phyloP scores from a whole-genome alignment of 2,329 filamentous ascomycete species.

The Nemania bipapillata region DNA sequence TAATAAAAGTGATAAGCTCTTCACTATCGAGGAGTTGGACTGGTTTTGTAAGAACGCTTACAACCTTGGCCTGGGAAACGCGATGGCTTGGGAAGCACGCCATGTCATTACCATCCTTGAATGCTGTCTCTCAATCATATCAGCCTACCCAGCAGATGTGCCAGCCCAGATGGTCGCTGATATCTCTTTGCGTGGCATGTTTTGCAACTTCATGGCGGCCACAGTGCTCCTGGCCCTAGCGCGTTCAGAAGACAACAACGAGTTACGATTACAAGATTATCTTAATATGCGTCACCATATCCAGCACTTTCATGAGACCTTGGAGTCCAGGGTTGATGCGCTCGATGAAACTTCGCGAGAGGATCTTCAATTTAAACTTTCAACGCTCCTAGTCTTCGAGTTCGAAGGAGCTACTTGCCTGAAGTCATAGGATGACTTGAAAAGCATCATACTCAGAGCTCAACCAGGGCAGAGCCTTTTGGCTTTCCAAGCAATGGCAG shows the following conservation, averaged over 20 bases:
- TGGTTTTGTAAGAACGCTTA: constrained; percentile 89
- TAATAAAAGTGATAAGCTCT: constrained; percentile 60
- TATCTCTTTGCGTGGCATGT: constrained; percentile 68
- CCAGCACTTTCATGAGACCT: constrained; percentile 63
- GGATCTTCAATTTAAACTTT: constrained; percentile 71
- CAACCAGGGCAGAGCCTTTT: constrained; percentile 57
- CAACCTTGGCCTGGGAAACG: constrained; percentile 75
- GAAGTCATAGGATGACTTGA: constrained; percentile 73
- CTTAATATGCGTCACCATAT: constrained; percentile 69
- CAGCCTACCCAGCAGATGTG: constrained; percentile 62
- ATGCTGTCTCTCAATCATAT: constrained; percentile 64
- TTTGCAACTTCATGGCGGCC: constrained; percentile 75
- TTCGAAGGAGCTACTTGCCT: constrained; percentile 79
- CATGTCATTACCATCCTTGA: constrained; percentile 67
- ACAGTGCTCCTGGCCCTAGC: constrained; percentile 64
- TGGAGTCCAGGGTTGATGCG: constrained; percentile 55
- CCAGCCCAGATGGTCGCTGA: constrained; percentile 58
- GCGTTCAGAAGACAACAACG: constrained; percentile 61
- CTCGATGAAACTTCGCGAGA: constrained; percentile 58
- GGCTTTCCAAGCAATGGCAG: constrained; percentile 72
- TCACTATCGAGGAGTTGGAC: constrained; percentile 74
- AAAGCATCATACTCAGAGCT: constrained; percentile 67
- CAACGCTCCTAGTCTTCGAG: constrained; percentile 77
- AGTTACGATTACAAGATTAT: constrained; percentile 70
- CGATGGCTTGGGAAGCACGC: constrained; percentile 63